Base-by-base conservation (phyloP, 495 filamentous ascomycete genomes). In the Aspergillus diversus region DNA sequence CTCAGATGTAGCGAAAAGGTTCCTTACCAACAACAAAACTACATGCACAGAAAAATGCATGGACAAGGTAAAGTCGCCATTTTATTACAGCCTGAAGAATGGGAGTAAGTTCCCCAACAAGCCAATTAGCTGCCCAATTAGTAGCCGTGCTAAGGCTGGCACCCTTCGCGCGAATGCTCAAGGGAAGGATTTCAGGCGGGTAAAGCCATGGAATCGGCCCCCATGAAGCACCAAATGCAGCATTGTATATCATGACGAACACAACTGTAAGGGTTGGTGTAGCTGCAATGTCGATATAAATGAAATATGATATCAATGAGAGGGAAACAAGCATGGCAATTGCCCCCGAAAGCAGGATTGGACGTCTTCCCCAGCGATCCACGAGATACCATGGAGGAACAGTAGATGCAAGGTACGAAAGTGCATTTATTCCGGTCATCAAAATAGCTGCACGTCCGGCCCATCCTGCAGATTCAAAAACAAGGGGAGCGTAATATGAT, bases 91-190 rank as follows among this genome's bases (percentile, higher is more conserved):
- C 91, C 74, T 98, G 95, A 47, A 98, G 80, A 63, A 98, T 84
- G 3, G 95, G 95, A 7, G 95, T 99, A 78, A 98, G 85, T 73
- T 93, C 90, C 47, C 95, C 96, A 33, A 98, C 96, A 5, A 98
- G 82, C 90, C 92, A 99, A 71, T 99, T 99, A 78, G 95, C 98
- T 4, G 94, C 92, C 96, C 96, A 99, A 71, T 99, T 99, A 8
- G 93, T 84, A 17, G 95, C 95, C 2, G 95, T 99, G 61, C 95
- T 98, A 67, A 99, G 79, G 80, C 93, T 97, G 53, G 95, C 96
- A 62, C 95, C 95, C 79, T 99, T 99, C 17, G 95, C 97, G 59
- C 95, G 88, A 69, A 99, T 97, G 76, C 96, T 98, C 63, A 99
- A 81, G 2, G 95, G 95, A 55, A 99, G 79, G 71, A 99, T 99